phyloP scores from a whole-genome alignment of 805 yeast genomes.

The Nakazawaea siamensis region DNA sequence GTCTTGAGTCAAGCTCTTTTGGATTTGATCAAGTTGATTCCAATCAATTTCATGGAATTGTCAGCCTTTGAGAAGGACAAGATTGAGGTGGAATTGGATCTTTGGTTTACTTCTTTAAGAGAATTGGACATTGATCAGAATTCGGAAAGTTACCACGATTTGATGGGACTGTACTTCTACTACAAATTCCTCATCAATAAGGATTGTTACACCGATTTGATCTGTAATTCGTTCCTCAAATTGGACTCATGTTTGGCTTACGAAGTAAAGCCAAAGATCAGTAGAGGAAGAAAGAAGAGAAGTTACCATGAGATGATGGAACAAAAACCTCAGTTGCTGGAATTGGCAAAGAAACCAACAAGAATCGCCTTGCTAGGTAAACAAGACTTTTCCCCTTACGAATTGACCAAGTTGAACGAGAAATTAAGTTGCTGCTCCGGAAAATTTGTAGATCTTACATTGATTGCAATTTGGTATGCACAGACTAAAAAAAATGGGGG shows the following conservation, averaged over 20 bases:
- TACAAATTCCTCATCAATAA: slow-evolving; percentile 6
- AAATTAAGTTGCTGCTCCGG: background rate
- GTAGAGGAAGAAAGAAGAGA: slow-evolving; percentile 10
- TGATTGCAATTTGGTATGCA: slow-evolving; percentile 1
- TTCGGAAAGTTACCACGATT: background rate
- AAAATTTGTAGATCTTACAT: slow-evolving; percentile 1
- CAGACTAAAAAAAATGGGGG: background rate
- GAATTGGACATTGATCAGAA: background rate
- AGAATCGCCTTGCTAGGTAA: background rate
- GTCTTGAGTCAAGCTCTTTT: slow-evolving; percentile 23
- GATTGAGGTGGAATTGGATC: slow-evolving; percentile 17
- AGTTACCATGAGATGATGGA: slow-evolving; percentile 4
- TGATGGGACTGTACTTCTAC: slow-evolving; percentile 1
- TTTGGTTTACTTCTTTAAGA: slow-evolving; percentile 17
- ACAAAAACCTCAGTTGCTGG: background rate
- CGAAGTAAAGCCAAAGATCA: slow-evolving; percentile 7
- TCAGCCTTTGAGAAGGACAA: slow-evolving; percentile 12
- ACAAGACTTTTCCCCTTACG: background rate
- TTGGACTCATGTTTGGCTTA: slow-evolving; percentile 4
- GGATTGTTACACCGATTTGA: background rate
- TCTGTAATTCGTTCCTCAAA: background rate
- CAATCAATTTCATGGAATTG: slow-evolving; percentile 19
- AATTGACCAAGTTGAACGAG: slow-evolving; percentile 3
- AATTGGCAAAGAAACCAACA: background rate
- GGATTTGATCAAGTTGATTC: slow-evolving; percentile 23